Evolutionary conservation across 495 filamentous ascomycete genomes (phyloP), one percentile per base, ranked within the genome.

Genomic region (Penicillium simplicissimum): DNA sequence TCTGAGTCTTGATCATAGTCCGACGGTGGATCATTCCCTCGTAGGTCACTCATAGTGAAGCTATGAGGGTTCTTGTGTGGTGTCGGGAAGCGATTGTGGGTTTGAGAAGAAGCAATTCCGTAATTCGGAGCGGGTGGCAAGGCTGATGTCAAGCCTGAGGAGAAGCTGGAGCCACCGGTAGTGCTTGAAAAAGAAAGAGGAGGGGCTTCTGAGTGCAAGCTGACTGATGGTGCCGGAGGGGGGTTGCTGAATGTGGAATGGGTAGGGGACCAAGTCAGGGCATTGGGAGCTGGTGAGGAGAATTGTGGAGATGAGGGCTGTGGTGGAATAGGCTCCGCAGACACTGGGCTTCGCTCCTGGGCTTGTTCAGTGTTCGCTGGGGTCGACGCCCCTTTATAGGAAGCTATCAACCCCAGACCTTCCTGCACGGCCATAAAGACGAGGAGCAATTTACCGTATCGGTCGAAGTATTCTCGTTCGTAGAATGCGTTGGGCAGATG

Each of bases 1-100:
- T 81, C 78, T 4, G 78, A 81, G 49, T 81, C 78, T 43, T 63
- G 69, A 28, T 79, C 78, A n/a, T 74, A 72, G 47, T 79, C 74
- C 1, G 72, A 78, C 0, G 43, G 56, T 25, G 73, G 67, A 3
- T 79, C 75, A 23, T 69, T 67, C 23, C 59, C 66, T 56, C 71
- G 76, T 42, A 79, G 63, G 35, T 68, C 71, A 33, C 72, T 67
- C 65, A 77, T 64, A 3, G 70, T 80, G 60, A 78, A 77, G 60
- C 75, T 76, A 55, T 75, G 73, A 4, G 67, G 65, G 38, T 71
- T 61, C 8, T 61, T 60, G 23, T 67, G 58, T 36, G 60, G 62
- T 13, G 68, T 9, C 1, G 63, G 37, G 34, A 66, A 62, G 4
- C 62, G 60, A 23, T 59, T 49, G 17, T 66, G 33, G n/a, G 52